A percentile compares a stretch with the other conserved stretches of the same genome.
Conservation (phyloP, 2,329 filamentous ascomycete species). For the Neurospora crassa region DNA sequence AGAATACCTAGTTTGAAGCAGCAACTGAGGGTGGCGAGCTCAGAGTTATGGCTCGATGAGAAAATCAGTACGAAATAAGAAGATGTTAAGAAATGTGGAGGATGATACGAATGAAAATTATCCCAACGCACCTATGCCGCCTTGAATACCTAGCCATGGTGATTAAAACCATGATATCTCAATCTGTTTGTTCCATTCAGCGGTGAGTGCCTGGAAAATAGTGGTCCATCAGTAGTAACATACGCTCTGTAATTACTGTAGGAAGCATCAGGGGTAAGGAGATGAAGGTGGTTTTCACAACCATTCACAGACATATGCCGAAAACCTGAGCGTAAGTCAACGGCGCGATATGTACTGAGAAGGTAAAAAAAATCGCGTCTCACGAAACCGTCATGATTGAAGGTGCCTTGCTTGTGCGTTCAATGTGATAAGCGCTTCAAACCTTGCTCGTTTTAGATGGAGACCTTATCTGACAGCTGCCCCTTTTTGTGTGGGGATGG, state of each 20-base stretch:
- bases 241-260: background rate
- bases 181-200: background rate
- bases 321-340: background rate
- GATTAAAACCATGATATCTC: background rate
- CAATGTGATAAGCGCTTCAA: background rate
- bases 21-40: background rate
- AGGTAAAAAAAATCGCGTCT: background rate
- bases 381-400: background rate
- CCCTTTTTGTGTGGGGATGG: background rate
- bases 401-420: background rate
- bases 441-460: background rate
- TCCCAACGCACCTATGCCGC: background rate
- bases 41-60: background rate
- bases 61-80: background rate
- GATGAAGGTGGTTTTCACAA: background rate
- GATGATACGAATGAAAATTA: background rate
- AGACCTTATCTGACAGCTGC: background rate
- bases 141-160: background rate
- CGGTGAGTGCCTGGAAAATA: background rate
- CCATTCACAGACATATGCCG: background rate
- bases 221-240: background rate
- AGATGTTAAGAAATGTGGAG: background rate
- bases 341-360: background rate
- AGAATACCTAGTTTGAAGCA: background rate
- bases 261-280: background rate